Base-by-base conservation (phyloP, 169 alveolate species). In the Plasmodium sp. region DNA sequence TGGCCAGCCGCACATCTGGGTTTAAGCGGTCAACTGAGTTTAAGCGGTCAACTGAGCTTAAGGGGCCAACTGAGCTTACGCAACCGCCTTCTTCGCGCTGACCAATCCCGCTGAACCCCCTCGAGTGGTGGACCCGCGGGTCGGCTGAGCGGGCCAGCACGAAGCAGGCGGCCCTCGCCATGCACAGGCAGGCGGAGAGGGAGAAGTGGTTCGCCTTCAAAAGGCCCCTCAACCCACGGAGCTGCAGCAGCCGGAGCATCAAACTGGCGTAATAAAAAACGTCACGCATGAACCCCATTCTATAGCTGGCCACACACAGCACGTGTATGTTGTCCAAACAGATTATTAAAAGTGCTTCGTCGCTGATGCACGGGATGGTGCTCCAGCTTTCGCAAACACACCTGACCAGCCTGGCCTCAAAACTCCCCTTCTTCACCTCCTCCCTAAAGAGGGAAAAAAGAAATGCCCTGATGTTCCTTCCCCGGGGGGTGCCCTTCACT, bases 301-400 rank as follows among this genome's bases (percentile, higher is more conserved):
- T 79, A 36, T 81, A 90, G 82, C 34, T 81, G 18, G 31, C 45
- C 45, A 56, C 33, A 90, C 54, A 90, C 54, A 90, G 74, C 67
- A 90, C 12, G 41, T 90, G 75, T 34, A 90, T 3, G 67, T 90
- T 90, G 41, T 90, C 95, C 5, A 81, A 22, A 39, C 67, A 81
- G 39, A 90, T 31, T 41, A 90, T 41, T 14, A 81, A 16, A 7
- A 71, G 34, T 7, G 73, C 10, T 62, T 67, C 51, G 36, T 81
- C 83, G 67, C 74, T 74, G 45, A 62, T 5, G 16, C 10, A 58
- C 22, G 95, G 91, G 48, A 90, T 90, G 72, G 5, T 39, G 5
- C 45, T 31, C 92, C 95, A 90, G 12, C 56, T 81, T 14, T 67
- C 82, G 74, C 9, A 4, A 43, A 75, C 36, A 1, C 56, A 22